Conservation (phyloP, 2,329 filamentous ascomycete genomes). For the Lachnellula subtilissima region DNA sequence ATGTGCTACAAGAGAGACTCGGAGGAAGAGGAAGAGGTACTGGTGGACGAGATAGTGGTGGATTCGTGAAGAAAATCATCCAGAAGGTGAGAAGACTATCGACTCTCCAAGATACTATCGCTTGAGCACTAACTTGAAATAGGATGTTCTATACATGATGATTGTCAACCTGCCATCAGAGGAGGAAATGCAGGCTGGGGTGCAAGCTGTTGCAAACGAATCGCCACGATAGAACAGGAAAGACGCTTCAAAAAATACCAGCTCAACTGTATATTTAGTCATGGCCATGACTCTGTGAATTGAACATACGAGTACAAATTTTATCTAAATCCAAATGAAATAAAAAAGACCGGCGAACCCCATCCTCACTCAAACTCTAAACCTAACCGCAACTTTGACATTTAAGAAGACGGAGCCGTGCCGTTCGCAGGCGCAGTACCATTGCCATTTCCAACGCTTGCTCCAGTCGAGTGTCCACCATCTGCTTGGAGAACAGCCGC, state of each 20-base stretch:
- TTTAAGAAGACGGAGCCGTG: neutral
- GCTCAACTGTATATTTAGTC: neutral
- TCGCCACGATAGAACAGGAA: neutral
- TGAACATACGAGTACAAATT: neutral
- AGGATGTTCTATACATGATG: conserved; percentile 47
- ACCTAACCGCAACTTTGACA: neutral
- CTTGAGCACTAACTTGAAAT: neutral
- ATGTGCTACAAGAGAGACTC: neutral
- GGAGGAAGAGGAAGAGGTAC: conserved; percentile 9
- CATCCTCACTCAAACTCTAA: neutral
- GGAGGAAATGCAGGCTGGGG: conserved; percentile 23
- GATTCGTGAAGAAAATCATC: conserved; percentile 25
- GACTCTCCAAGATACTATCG: neutral
- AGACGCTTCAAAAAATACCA: neutral
- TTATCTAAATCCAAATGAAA: neutral
- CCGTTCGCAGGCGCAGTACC: neutral
- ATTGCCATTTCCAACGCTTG: neutral
- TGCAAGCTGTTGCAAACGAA: neutral
- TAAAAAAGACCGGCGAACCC: neutral
- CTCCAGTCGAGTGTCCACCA: conserved; percentile 12
- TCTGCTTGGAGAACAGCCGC: conserved; percentile 15
- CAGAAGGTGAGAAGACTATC: conserved; percentile 24
- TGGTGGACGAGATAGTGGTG: neutral
- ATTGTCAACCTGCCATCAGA: conserved; percentile 46
- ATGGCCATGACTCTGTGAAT: neutral